phyloP scores from a whole-genome alignment of 441 rosid genomes.

The Hypseocharis bilobata region DNA sequence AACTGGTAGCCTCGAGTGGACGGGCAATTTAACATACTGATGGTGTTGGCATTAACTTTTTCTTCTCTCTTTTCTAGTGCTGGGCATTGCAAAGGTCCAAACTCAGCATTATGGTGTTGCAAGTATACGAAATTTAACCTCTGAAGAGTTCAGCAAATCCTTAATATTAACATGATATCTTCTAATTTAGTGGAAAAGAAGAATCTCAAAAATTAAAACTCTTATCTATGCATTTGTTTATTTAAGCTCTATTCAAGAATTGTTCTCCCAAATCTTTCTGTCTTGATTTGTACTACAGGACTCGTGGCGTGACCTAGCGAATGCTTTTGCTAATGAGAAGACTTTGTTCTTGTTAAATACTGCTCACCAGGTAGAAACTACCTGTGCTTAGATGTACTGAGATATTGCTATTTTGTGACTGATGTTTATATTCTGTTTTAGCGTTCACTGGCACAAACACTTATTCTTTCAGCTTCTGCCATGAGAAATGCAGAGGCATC shows the following conservation, averaged over 20 bases:
- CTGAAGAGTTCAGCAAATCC: background rate
- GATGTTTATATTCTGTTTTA: conserved; percentile 33
- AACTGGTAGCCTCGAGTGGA: no score
- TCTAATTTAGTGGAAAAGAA: background rate
- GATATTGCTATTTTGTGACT: conserved; percentile 9
- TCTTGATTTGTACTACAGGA: conserved; percentile 40
- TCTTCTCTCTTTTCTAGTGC: no score
- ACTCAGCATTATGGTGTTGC: no score
- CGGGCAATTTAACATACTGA: no score
- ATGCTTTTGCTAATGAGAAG: conserved; percentile 77
- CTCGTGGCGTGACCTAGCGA: conserved; percentile 81
- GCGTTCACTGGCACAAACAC: conserved; percentile 87
- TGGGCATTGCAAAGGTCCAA: no score
- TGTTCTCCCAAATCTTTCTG: background rate
- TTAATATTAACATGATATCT: background rate
- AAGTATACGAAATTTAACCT: background rate
- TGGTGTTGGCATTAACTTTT: no score
- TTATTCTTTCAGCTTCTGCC: conserved; percentile 88
- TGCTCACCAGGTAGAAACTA: conserved; percentile 63
- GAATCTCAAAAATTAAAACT: background rate
- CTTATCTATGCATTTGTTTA: background rate
- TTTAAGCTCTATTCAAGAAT: background rate
- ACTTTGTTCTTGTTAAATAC: conserved; percentile 61
- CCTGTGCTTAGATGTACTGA: conserved; percentile 15
- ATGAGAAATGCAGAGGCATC: conserved; percentile 59